A percentile compares a stretch with the other conserved stretches of the same genome.
Conservation (phyloP, 371 early-diverging fungal genomes). For the Lichtheimia corymbifera region DNA sequence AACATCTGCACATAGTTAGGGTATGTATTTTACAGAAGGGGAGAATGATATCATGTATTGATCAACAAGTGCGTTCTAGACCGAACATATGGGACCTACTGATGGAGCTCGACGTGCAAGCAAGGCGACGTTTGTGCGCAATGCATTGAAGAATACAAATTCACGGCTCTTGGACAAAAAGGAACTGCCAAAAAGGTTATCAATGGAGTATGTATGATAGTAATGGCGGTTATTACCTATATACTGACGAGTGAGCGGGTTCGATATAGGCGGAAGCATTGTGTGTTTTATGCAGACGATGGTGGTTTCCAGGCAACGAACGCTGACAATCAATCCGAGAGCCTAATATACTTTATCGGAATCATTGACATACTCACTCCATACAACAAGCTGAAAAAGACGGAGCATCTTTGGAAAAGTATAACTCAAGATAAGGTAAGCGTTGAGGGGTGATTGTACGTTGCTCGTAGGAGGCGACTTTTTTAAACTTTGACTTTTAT, state of each 20-base stretch:
- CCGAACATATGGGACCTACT: conserved; percentile 11
- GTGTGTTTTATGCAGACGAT: conserved; percentile 87
- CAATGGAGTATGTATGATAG: conserved; percentile 37
- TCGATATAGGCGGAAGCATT: conserved; percentile 57
- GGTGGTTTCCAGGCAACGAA: conserved; percentile 91
- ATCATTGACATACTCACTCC: conserved; percentile 97
- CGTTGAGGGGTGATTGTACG: background rate
- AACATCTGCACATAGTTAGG: conserved; percentile 59
- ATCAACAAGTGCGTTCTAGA: too few species aligned
- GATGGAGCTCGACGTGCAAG: conserved; percentile 59
- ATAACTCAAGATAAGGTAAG: conserved; percentile 67
- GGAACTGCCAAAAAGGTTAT: conserved; percentile 53
- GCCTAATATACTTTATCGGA: conserved; percentile 89
- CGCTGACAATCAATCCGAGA: conserved; percentile 61
- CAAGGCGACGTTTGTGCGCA: conserved; percentile 68
- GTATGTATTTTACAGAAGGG: conserved; percentile 7
- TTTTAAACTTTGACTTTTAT: conserved; percentile 4
- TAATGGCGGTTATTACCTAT: conserved; percentile 3
- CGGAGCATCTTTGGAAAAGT: conserved; percentile 91
- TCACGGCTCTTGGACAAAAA: conserved; percentile 65
- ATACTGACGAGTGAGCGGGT: background rate
- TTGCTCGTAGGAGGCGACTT: too few species aligned
- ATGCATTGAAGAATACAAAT: conserved; percentile 71
- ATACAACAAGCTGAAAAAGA: conserved; percentile 85
- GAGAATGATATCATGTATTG: background rate